Conservation (phyloP, 768 basidiomycete genomes). For the Dentipellis fragilis region DNA sequence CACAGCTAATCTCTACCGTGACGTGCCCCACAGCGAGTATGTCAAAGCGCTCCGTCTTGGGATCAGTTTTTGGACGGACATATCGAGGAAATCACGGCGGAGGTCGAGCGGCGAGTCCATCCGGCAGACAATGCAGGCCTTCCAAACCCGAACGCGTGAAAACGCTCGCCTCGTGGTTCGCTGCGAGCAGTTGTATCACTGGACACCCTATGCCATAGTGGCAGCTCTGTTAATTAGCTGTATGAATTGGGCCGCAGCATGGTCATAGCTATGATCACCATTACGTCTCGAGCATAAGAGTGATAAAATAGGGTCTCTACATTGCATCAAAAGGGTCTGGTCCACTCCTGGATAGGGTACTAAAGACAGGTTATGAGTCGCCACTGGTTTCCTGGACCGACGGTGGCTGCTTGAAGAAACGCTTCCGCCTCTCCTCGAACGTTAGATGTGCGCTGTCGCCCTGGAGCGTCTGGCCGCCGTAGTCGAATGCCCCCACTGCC, state of each 20-base stretch:
- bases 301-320: too few species aligned
- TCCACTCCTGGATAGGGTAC: too few species aligned
- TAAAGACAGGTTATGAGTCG: too few species aligned
- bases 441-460: conserved; percentile 33
- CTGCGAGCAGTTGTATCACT: too few species aligned
- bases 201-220: too few species aligned
- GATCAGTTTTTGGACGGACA: conserved; percentile 4
- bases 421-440: conserved; percentile 61
- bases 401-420: conserved; percentile 72
- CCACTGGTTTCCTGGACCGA: conserved; percentile 21
- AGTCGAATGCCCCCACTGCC: conserved; percentile 73
- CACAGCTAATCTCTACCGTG: background rate
- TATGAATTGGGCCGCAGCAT: too few species aligned
- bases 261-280: too few species aligned
- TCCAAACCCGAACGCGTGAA: background rate
- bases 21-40: background rate
- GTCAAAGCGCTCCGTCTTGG: background rate
- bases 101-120: background rate
- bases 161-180: too few species aligned
- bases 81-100: conserved; percentile 2
- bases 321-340: too few species aligned
- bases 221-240: too few species aligned
- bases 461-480: conserved; percentile 50
- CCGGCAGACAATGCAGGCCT: background rate
- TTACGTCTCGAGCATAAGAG: too few species aligned